Percentiles rank a stretch among this genome's conserved stretches.
phyloP scores from a whole-genome alignment of 805 yeast genomes.

The Sugiyamaella floridensis region DNA sequence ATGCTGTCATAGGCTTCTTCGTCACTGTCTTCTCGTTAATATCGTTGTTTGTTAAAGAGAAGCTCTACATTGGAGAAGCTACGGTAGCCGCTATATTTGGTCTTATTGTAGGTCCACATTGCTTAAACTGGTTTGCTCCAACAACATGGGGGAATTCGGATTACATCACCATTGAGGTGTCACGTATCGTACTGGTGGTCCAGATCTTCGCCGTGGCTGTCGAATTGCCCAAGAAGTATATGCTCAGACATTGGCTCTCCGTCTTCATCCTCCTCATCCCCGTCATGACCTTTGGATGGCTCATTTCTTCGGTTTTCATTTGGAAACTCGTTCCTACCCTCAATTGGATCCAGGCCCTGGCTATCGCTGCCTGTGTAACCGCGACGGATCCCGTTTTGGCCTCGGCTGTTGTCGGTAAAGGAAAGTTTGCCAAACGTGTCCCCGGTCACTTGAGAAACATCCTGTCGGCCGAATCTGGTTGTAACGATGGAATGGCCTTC shows the following conservation, averaged over 20 bases:
- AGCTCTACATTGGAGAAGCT: constrained; percentile 84
- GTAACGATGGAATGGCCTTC: constrained; percentile 95
- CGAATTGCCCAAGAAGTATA: constrained; percentile 82
- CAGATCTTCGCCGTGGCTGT: constrained; percentile 94
- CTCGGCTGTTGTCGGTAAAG: constrained; percentile 92
- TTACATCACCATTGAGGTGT: constrained; percentile 71
- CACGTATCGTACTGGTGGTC: constrained; percentile 73
- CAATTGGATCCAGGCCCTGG: constrained; percentile 61
- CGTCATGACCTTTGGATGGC: constrained; percentile 89
- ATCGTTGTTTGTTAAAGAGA: constrained; percentile 76
- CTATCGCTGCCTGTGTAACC: constrained; percentile 81
- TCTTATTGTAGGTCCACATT: constrained; percentile 81
- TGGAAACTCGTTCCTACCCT: constrained; percentile 73
- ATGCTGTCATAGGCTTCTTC: constrained; percentile 81
- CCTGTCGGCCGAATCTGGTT: constrained; percentile 79
- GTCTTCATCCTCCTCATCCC: constrained; percentile 70
- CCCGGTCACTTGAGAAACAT: constrained; percentile 88
- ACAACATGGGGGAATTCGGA: constrained; percentile 81
- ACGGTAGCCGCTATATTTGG: constrained; percentile 83
- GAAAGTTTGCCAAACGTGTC: constrained; percentile 82
- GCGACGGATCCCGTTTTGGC: constrained; percentile 96
- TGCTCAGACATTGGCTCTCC: constrained; percentile 76
- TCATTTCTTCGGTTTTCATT: constrained; percentile 69
- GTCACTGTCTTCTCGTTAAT: constrained; percentile 72
- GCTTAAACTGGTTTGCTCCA: constrained; percentile 78